These are phyloP conservation scores for Penicillium parvum DNA, from an alignment of 495 filamentous ascomycete species.

Conservation along the genomic window DNA sequence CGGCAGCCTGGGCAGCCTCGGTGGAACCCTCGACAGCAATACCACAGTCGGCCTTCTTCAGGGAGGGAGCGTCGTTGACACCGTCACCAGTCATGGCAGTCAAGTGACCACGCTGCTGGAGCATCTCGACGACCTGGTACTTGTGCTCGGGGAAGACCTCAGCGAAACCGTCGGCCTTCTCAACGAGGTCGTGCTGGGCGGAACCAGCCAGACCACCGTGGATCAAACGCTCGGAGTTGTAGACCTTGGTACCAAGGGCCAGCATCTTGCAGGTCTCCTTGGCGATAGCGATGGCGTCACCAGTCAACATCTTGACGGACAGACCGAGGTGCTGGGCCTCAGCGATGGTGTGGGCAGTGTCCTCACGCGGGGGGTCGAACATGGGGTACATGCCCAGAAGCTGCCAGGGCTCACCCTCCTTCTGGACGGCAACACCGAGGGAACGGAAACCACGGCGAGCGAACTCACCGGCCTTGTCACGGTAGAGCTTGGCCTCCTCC, in stretches of 20 bases:
- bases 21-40: conserved; percentile 75
- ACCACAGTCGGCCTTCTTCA: conserved; percentile 73
- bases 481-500: conserved; percentile 61
- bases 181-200: conserved; percentile 70
- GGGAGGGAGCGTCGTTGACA: conserved; percentile 69
- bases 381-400: conserved; percentile 72
- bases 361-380: conserved; percentile 75
- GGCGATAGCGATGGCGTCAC: conserved; percentile 74
- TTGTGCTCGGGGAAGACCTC: conserved; percentile 77
- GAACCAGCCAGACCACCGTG: conserved; percentile 69
- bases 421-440: conserved; percentile 68
- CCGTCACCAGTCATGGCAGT: conserved; percentile 74
- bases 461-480: conserved; percentile 66
- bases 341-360: conserved; percentile 72
- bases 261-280: conserved; percentile 82
- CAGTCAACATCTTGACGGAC: conserved; percentile 74
- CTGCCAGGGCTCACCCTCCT: conserved; percentile 63
- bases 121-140: conserved; percentile 74
- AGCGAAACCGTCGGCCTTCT: conserved; percentile 73
- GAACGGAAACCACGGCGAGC: conserved; percentile 79
- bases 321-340: conserved; percentile 74
- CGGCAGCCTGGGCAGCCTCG: conserved; percentile 71
- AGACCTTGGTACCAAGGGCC: conserved; percentile 71
- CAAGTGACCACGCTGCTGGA: conserved; percentile 69
- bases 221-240: conserved; percentile 71